Percentiles rank a stretch among this genome's conserved stretches.
Evolutionary conservation across 2,329 filamentous ascomycete genomes (phyloP).

Genomic region (Aspergillus ochraceoroseus): DNA sequence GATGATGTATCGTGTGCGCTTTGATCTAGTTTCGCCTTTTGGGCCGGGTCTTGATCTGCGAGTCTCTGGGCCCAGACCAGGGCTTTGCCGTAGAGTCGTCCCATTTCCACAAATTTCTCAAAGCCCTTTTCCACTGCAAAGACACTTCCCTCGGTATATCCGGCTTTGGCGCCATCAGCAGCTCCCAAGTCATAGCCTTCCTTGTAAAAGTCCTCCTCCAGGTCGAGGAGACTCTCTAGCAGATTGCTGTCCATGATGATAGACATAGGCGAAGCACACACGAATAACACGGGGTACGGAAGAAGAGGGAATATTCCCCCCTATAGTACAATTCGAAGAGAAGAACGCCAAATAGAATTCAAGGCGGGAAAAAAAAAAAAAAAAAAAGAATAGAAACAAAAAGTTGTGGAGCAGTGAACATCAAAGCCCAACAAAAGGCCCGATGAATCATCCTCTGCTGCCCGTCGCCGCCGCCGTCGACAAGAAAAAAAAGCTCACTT

Average conservation of each 20-base stretch:
- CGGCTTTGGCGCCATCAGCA: slow-evolving; percentile 69
- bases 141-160: slow-evolving; percentile 79
- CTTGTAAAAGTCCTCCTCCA: slow-evolving; percentile 69
- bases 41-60: slow-evolving; percentile 30
- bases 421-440: slow-evolving; percentile 2
- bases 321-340: too few species aligned
- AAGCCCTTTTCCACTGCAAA: slow-evolving; percentile 91
- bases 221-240: slow-evolving; percentile 54
- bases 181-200: slow-evolving; percentile 74
- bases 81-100: slow-evolving; percentile 70
- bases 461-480: too few species aligned
- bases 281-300: slow-evolving; percentile 2
- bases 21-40: slow-evolving; percentile 7
- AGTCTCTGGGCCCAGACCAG: slow-evolving; percentile 78
- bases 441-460: slow-evolving; percentile 22
- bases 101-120: slow-evolving; percentile 81
- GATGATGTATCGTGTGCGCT: neutral
- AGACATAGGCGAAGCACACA: neutral
- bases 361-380: neutral
- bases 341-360: neutral
- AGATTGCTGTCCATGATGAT: slow-evolving; percentile 43
- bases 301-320: slow-evolving; percentile 8
- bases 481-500: slow-evolving; percentile 13
- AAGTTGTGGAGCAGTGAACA: slow-evolving; percentile 30
- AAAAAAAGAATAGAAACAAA: slow-evolving; percentile 61